Conservation (phyloP, 2,329 filamentous ascomycete species). For the Fusarium sp. region DNA sequence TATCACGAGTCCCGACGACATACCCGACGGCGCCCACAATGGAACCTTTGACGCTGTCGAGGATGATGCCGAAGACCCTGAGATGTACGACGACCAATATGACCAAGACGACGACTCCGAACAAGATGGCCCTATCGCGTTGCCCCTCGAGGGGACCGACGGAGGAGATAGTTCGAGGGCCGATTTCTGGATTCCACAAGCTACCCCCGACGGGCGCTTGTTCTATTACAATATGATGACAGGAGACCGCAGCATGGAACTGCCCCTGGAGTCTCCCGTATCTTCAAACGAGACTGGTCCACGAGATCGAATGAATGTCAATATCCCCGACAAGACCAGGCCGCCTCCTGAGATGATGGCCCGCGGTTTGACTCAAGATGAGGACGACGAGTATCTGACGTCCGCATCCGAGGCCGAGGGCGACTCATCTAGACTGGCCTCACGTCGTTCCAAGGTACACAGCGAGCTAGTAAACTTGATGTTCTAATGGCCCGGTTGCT, state of each 20-base stretch:
- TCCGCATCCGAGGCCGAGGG: conserved; percentile 90
- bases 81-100: conserved; percentile 73
- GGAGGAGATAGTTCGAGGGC: conserved; percentile 79
- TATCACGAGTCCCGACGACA: conserved; percentile 79
- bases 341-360: conserved; percentile 93
- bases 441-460: conserved; percentile 74
- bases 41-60: conserved; percentile 63
- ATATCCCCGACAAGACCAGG: conserved; percentile 87
- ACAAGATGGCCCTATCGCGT: conserved; percentile 65
- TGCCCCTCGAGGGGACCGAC: conserved; percentile 76
- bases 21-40: conserved; percentile 69
- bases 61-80: conserved; percentile 72
- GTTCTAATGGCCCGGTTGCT: conserved; percentile 4
- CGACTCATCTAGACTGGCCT: conserved; percentile 73
- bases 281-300: conserved; percentile 85
- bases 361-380: conserved; percentile 80
- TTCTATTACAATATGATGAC: conserved; percentile 99
- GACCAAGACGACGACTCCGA: conserved; percentile 75
- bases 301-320: conserved; percentile 86
- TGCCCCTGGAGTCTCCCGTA: conserved; percentile 90
- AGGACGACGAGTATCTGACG: conserved; percentile 85
- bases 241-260: conserved; percentile 91
- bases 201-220: conserved; percentile 88
- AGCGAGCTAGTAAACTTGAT: background rate
- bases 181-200: conserved; percentile 98